These are phyloP conservation scores for Salix exigua DNA, from an alignment of 345 rosid species.

Conservation along the genomic window DNA sequence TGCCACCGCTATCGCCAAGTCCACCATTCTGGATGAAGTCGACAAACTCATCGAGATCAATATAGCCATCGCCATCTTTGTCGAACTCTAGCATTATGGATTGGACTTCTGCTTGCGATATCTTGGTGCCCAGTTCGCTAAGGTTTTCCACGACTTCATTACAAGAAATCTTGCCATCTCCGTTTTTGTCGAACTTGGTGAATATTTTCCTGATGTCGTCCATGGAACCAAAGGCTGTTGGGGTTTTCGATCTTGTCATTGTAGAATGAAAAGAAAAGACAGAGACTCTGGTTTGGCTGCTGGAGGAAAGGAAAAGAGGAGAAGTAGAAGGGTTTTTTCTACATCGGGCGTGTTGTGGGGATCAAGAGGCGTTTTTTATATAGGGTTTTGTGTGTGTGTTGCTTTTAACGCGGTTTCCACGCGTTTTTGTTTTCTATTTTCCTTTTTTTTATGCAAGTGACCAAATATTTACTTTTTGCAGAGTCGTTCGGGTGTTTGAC, in stretches of 20 bases:
- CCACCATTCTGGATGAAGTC: conserved; percentile 37
- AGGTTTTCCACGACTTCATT: conserved; percentile 63
- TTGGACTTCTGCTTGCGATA: conserved; percentile 48
- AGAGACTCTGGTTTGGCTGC: not conserved
- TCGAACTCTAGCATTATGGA: conserved; percentile 74
- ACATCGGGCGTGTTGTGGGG: not conserved
- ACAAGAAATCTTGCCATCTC: conserved; percentile 84
- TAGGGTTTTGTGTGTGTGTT: not conserved
- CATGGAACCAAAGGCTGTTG: conserved; percentile 32
- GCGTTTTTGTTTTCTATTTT: not conserved
- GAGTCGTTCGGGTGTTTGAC: not conserved
- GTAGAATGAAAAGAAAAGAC: not conserved
- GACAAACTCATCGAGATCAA: conserved; percentile 74
- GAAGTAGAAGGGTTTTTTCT: not conserved
- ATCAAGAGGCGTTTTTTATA: not conserved
- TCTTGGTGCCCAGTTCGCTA: conserved; percentile 43
- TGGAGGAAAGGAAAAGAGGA: not conserved
- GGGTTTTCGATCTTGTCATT: not conserved
- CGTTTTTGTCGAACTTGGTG: conserved; percentile 73
- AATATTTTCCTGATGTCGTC: conserved; percentile 60
- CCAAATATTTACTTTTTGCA: not conserved
- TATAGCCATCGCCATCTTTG: conserved; percentile 78
- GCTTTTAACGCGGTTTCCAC: not conserved
- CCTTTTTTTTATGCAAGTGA: not conserved
- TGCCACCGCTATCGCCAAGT: conserved; percentile 5